Conservation (phyloP, 495 filamentous ascomycete species). For the Tuber aestivum region DNA sequence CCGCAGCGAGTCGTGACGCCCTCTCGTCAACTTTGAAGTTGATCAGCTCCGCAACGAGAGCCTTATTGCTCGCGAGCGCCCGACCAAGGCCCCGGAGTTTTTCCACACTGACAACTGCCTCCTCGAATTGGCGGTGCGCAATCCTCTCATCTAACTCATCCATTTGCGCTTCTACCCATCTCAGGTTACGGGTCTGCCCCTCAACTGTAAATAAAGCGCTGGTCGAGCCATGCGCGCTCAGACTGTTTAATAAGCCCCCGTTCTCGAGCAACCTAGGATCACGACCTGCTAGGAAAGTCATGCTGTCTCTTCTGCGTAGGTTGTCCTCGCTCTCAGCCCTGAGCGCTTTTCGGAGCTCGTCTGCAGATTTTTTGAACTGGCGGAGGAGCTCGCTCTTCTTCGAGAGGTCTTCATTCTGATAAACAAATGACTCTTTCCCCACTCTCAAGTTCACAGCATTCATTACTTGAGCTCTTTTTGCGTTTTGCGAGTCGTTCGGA, state of each 20-base stretch:
- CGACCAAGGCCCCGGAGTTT: conserved; percentile 70
- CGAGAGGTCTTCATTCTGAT: conserved; percentile 70
- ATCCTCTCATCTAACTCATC: conserved; percentile 96
- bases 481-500: conserved; percentile 51
- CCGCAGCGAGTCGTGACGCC: conserved; percentile 66
- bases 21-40: conserved; percentile 82
- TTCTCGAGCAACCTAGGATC: conserved; percentile 67
- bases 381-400: conserved; percentile 76
- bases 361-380: conserved; percentile 83
- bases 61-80: conserved; percentile 68
- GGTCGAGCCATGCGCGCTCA: conserved; percentile 55
- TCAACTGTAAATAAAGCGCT: conserved; percentile 88
- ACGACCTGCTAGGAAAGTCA: conserved; percentile 71
- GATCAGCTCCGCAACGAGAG: conserved; percentile 80
- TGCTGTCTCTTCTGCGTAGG: conserved; percentile 68
- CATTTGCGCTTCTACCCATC: conserved; percentile 90
- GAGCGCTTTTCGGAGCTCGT: conserved; percentile 75
- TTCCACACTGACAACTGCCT: conserved; percentile 73
- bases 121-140: conserved; percentile 82
- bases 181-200: conserved; percentile 88
- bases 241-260: conserved; percentile 60
- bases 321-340: conserved; percentile 77
- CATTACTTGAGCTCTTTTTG: conserved; percentile 59
- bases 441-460: conserved; percentile 89
- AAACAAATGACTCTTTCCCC: conserved; percentile 88